These are phyloP conservation scores for Angomonas deanei DNA, from an alignment of 208 protist genomes.

Conservation along the genomic window DNA sequence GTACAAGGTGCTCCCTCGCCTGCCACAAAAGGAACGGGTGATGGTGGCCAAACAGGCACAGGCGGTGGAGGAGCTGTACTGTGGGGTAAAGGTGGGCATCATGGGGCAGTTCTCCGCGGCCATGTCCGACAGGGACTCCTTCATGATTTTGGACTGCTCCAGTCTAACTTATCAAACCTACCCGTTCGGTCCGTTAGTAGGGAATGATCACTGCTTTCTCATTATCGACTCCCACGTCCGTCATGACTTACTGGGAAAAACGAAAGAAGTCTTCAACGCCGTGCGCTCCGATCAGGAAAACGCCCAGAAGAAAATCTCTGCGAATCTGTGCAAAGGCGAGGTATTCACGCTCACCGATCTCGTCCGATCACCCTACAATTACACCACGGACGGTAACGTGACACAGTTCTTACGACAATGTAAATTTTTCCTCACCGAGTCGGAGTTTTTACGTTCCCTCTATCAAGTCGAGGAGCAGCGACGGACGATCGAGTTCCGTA, in stretches of 20 bases:
- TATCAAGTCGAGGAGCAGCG: constrained; percentile 74
- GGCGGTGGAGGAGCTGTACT: constrained; percentile 77
- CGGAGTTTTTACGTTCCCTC: constrained; percentile 52
- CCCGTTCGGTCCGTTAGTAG: constrained; percentile 41
- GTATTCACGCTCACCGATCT: constrained; percentile 62
- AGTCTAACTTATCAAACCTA: constrained; percentile 40
- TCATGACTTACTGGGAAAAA: constrained; percentile 52
- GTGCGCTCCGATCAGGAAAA: constrained; percentile 65
- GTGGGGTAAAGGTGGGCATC: constrained; percentile 85
- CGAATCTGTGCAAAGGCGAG: constrained; percentile 24
- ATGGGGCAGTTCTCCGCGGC: constrained; percentile 90
- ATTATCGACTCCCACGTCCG: constrained; percentile 75
- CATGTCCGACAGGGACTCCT: constrained; percentile 63
- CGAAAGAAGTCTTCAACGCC: constrained; percentile 50
- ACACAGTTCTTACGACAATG: constrained; percentile 42
- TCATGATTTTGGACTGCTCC: constrained; percentile 83
- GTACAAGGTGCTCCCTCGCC: constrained; percentile 18
- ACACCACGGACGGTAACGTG: constrained; percentile 37
- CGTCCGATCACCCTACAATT: constrained; percentile 53
- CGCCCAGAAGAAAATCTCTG: constrained; percentile 59
- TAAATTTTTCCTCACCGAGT: constrained; percentile 34
- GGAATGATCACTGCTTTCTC: constrained; percentile 53
- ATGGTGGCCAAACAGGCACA: constrained; percentile 63
- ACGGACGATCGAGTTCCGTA: constrained; percentile 54
- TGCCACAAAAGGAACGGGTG: constrained; percentile 29